Evolutionary conservation across 805 yeast genomes (phyloP).

Genomic region (Metschnikowia koreensis): DNA sequence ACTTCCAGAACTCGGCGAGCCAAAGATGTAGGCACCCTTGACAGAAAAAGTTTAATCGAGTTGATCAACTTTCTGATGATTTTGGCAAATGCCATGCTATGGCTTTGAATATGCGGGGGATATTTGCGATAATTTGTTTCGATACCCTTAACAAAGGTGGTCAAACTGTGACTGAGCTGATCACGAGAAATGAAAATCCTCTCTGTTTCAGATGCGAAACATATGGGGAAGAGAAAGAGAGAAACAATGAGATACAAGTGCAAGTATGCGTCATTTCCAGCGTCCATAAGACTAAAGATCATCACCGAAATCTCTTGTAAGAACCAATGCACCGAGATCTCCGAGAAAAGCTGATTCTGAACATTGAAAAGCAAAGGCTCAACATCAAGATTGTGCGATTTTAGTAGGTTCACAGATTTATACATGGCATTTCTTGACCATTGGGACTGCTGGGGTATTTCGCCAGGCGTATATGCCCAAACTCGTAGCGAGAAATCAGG

Average conservation of each 20-base stretch:
- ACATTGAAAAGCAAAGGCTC: background rate
- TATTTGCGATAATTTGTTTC: background rate
- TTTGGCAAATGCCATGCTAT: background rate
- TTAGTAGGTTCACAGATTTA: background rate
- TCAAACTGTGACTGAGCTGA: background rate
- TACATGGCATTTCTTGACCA: background rate
- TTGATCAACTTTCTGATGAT: background rate
- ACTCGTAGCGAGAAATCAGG: background rate
- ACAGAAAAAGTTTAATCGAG: background rate
- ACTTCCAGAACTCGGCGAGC: background rate
- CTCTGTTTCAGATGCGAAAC: background rate
- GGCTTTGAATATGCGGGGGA: background rate
- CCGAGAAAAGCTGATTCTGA: background rate
- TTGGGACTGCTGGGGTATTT: background rate
- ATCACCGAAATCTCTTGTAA: background rate
- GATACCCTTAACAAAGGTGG: too few species aligned
- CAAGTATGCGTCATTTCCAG: background rate
- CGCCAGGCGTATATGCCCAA: background rate
- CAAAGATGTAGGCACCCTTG: background rate
- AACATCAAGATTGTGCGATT: background rate
- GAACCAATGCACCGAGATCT: background rate
- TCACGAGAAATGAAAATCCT: background rate
- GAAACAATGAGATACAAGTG: background rate
- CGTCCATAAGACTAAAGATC: background rate
- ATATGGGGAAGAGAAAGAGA: background rate